Conservation (phyloP, 208 protist genomes). For the Novymonas esmeraldas region DNA sequence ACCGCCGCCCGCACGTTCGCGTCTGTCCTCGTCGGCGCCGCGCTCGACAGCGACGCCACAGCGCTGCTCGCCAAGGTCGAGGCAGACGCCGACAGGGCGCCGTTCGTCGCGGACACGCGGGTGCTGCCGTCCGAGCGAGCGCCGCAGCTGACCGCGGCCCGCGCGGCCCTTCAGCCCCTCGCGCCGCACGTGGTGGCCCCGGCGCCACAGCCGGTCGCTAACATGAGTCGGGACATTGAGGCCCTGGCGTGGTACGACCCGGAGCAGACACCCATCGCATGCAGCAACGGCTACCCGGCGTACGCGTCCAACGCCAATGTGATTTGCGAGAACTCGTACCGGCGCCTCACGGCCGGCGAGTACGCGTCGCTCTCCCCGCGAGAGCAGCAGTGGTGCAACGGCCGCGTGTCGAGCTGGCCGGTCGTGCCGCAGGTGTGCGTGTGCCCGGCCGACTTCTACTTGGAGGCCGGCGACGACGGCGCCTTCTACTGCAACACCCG, state of each 20-base stretch:
- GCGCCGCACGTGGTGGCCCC: background rate
- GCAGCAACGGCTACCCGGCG: background rate
- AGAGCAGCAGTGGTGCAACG: background rate
- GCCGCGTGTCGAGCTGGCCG: background rate
- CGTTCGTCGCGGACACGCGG: background rate
- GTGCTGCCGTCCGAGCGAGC: too few relatives aligned
- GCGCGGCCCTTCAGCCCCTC: background rate
- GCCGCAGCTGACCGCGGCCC: too few relatives aligned
- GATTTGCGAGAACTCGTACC: conserved; percentile 1
- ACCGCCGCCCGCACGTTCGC: conserved; percentile 5
- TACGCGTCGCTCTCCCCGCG: background rate
- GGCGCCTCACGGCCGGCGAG: background rate
- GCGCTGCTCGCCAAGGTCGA: conserved; percentile 10
- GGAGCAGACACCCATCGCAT: background rate
- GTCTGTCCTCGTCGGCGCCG: conserved; percentile 8
- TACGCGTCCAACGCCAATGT: conserved; percentile 6
- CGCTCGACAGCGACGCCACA: conserved; percentile 8
- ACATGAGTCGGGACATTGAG: background rate
- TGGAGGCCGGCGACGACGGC: background rate
- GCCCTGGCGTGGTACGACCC: too few relatives aligned
- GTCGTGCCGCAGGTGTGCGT: conserved; percentile 21
- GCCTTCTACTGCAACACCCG: conserved; percentile 13
- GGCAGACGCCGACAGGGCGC: background rate
- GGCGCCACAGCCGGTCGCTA: background rate
- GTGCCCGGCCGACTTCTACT: conserved; percentile 32